A percentile compares a stretch with the other conserved stretches of the same genome.
These are phyloP conservation scores for Cystofilobasidium bisporidii DNA, from an alignment of 768 basidiomycete genomes.

Conservation along the genomic window DNA sequence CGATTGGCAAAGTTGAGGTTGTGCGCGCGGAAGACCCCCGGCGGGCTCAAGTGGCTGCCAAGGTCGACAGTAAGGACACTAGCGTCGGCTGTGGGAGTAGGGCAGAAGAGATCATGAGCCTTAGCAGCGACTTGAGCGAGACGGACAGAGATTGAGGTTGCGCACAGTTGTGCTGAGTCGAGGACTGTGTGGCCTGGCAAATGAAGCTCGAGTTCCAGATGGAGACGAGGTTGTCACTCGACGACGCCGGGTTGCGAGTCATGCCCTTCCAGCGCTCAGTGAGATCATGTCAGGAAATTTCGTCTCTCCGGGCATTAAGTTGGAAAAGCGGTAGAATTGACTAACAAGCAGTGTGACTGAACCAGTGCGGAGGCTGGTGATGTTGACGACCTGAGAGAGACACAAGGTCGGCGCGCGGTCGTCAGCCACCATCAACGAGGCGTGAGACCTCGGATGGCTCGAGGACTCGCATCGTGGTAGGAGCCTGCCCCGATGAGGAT, in stretches of 20 bases:
- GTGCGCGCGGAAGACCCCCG: constrained; percentile 49
- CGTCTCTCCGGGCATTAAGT: too few species aligned
- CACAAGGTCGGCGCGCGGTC: background rate
- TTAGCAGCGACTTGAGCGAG: constrained; percentile 46
- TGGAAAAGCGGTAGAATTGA: too few species aligned
- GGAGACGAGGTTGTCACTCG: too few species aligned
- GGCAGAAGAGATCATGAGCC: constrained; percentile 37
- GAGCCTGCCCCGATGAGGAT: constrained; percentile 49
- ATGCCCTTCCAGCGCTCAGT: background rate
- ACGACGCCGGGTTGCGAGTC: too few species aligned
- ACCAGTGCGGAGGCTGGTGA: constrained; percentile 45
- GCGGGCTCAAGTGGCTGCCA: background rate
- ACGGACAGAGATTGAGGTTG: too few species aligned
- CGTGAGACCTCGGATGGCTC: too few species aligned
- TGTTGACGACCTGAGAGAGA: constrained; percentile 43
- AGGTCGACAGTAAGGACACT: constrained; percentile 48
- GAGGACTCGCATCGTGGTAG: constrained; percentile 46
- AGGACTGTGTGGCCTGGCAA: too few species aligned
- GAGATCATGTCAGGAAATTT: background rate
- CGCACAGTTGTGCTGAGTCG: background rate
- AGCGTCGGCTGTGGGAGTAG: constrained; percentile 42
- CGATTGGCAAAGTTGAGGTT: constrained; percentile 60
- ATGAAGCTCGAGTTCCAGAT: too few species aligned
- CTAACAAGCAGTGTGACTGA: constrained; percentile 53
- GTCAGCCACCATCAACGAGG: too few species aligned